Percentiles rank a stretch among this genome's conserved stretches.
Conservation (phyloP, 2,329 filamentous ascomycete species). For the Fusarium sp. region DNA sequence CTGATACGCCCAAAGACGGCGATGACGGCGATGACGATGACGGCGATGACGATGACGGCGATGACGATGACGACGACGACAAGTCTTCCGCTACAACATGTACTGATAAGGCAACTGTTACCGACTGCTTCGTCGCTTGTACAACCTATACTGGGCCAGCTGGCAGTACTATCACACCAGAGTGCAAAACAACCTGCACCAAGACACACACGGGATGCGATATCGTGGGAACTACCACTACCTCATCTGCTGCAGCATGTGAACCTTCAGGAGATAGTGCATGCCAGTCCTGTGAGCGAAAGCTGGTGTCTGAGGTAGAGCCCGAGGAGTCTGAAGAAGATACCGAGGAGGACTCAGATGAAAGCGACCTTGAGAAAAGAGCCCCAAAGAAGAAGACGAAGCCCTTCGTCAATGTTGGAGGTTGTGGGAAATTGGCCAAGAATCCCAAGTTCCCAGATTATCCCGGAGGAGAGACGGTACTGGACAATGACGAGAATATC, state of each 20-base stretch:
- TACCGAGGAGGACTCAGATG: not conserved
- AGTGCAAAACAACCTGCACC: constrained; percentile 21
- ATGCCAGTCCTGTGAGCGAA: not conserved
- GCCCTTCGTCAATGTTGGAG: too few species aligned
- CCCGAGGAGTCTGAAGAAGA: too few species aligned
- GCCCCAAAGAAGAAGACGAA: too few species aligned
- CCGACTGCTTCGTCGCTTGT: constrained; percentile 29
- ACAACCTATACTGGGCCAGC: constrained; percentile 19
- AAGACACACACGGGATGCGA: constrained; percentile 23
- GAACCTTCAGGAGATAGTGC: not conserved
- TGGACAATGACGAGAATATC: not conserved
- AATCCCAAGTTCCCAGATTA: not conserved
- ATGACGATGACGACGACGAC: not conserved
- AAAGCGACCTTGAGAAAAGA: not conserved
- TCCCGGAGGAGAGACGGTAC: not conserved
- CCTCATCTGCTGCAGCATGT: not conserved
- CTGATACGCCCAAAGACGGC: not conserved
- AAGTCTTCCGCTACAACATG: not conserved
- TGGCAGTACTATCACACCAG: not conserved
- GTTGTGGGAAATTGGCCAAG: not conserved
- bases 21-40: not conserved
- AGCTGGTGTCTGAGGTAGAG: not conserved
- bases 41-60: not conserved
- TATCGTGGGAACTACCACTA: constrained; percentile 13
- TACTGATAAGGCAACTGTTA: constrained; percentile 20